Evolutionary conservation across 2,329 filamentous ascomycete species (phyloP).

Genomic region (Clarireedia monteithiana): DNA sequence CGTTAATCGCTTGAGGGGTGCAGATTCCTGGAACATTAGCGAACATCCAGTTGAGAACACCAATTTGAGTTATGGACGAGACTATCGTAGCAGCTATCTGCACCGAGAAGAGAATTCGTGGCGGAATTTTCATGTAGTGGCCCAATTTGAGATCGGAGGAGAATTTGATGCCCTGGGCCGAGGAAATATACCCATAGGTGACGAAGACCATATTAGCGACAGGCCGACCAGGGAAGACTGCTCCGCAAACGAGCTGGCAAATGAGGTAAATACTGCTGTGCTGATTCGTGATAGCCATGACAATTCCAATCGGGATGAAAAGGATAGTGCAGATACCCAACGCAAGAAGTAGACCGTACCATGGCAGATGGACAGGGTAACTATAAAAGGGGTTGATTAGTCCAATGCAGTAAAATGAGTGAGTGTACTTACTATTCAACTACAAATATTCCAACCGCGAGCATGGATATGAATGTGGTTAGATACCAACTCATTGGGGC

Average conservation of each 20-base stretch:
- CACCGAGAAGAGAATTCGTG: conserved; percentile 68
- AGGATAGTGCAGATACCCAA: conserved; percentile 71
- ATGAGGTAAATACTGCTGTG: conserved; percentile 82
- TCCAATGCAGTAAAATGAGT: background rate
- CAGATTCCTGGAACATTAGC: conserved; percentile 68
- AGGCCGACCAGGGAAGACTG: conserved; percentile 73
- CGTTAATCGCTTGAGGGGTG: conserved; percentile 71
- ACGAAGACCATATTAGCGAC: conserved; percentile 93
- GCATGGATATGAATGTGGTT: conserved; percentile 66
- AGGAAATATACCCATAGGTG: conserved; percentile 85
- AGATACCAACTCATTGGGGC: conserved; percentile 79
- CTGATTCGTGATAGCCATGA: conserved; percentile 89
- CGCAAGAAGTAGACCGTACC: conserved; percentile 77
- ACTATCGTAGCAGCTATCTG: conserved; percentile 70
- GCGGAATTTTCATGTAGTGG: conserved; percentile 83
- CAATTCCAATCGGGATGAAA: conserved; percentile 85
- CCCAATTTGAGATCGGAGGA: conserved; percentile 80
- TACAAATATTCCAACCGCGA: conserved; percentile 71
- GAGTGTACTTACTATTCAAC: conserved; percentile 65
- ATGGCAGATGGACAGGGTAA: conserved; percentile 74
- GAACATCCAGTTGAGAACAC: conserved; percentile 88
- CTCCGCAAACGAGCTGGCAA: conserved; percentile 77
- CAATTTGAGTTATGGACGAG: conserved; percentile 73
- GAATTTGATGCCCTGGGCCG: conserved; percentile 83
- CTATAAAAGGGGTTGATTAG: conserved; percentile 30